Evolutionary conservation across 2,329 filamentous ascomycete genomes (phyloP), one percentile per base, ranked within the genome.

Genomic region (Trichoderma arundinaceum): DNA sequence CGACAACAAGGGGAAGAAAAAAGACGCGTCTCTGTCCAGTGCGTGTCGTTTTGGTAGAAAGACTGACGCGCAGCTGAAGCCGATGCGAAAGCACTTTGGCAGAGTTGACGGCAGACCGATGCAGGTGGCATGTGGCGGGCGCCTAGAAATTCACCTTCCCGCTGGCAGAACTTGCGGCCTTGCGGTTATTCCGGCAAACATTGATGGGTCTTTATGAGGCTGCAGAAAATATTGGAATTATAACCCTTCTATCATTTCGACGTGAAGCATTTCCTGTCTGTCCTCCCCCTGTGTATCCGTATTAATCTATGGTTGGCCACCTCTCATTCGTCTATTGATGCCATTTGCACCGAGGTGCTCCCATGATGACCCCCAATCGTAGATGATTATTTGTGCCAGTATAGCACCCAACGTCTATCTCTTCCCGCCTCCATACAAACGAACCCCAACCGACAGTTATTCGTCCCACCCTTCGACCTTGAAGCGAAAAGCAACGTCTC

Each of bases 401-500:
- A 51, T 33, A 52, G 33, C 46, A 17, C 44, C 33, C 13, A 7
- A 41, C 9, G 7, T 41, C 15, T 17, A 60, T 15, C 44, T 17
- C 6, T 10, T 12, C 39, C 8, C 22, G 9, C n/a, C 17, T n/a
- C 7, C 2, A 28, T n/a, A n/a, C n/a, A n/a, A n/a, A n/a, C 32
- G 32, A 17, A 44, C 38, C 38, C 19, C 32, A 7, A 28, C 19
- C 2, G 22, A 13, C 15, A 10, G 17, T 17, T 39, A 60, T 2
- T 75, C 74, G 1, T 82, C 77, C 83, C 83, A 85, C 0, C 81
- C 84, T 7, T 87, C 81, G 67, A 90, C 83, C 66, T 79, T 77
- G 71, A 88, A 90, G 49, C 77, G 79, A 70, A 87, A 84, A 32
- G 79, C 81, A 67, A 84, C 74, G 66, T 90, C 87, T 1, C 84